These are phyloP conservation scores for Xylaria palmicola DNA, from an alignment of 495 filamentous ascomycete genomes.

Conservation along the genomic window DNA sequence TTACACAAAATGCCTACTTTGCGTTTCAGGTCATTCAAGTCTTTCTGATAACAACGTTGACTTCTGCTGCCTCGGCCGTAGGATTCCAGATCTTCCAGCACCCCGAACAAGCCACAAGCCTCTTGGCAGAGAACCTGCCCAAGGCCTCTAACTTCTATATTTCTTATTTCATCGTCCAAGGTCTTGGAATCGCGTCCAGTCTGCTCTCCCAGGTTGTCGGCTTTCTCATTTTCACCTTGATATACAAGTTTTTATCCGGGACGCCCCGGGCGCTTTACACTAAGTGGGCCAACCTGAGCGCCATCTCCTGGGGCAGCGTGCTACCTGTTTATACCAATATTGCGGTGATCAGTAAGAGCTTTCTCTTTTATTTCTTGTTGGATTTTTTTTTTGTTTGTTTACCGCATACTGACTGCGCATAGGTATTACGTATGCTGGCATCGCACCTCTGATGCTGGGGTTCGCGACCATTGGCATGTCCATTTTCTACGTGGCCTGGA, in stretches of 20 bases:
- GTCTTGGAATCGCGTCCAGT: slow-evolving; percentile 75
- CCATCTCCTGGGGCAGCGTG: slow-evolving; percentile 83
- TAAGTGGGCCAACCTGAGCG: slow-evolving; percentile 61
- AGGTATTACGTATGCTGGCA: slow-evolving; percentile 85
- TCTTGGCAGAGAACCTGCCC: slow-evolving; percentile 77
- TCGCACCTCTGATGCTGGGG: slow-evolving; percentile 85
- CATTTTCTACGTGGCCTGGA: slow-evolving; percentile 89
- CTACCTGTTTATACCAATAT: slow-evolving; percentile 85
- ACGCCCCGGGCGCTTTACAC: slow-evolving; percentile 59
- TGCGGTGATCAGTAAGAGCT: slow-evolving; percentile 75
- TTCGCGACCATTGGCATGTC: slow-evolving; percentile 82
- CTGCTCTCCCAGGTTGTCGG: slow-evolving; percentile 76
- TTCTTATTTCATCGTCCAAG: slow-evolving; percentile 91
- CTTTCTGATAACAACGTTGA: slow-evolving; percentile 82
- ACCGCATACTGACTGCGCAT: slow-evolving; percentile 14
- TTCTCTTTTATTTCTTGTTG: too few relatives aligned
- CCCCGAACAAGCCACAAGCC: slow-evolving; percentile 56
- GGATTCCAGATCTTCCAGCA: slow-evolving; percentile 61
- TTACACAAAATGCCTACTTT: slow-evolving; percentile 90
- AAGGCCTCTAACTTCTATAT: slow-evolving; percentile 91
- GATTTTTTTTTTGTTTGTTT: too few relatives aligned
- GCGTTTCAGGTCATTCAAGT: slow-evolving; percentile 93
- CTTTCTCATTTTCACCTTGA: slow-evolving; percentile 70
- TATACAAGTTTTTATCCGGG: slow-evolving; percentile 64
- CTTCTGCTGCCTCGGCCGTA: slow-evolving; percentile 69